phyloP scores from a whole-genome alignment of 768 basidiomycete genomes.

The Pisolithus albus region DNA sequence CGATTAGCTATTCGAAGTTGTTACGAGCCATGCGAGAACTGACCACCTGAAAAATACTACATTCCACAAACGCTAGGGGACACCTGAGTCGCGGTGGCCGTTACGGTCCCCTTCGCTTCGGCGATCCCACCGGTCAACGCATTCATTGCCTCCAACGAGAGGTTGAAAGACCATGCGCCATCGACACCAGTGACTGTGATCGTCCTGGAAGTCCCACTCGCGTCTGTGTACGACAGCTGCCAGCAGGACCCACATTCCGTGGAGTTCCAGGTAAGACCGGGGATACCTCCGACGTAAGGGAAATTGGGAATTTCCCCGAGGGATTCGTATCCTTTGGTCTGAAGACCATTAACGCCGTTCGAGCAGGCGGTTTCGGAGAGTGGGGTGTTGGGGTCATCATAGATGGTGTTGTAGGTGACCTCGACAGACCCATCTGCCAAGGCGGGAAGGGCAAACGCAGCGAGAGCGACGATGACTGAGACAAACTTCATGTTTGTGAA shows the following conservation, averaged over 20 bases:
- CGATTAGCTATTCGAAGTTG: no score
- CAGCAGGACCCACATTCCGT: slow-evolving; percentile 55
- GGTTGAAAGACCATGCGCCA: slow-evolving; percentile 36
- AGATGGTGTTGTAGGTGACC: slow-evolving; percentile 32
- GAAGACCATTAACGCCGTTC: slow-evolving; percentile 28
- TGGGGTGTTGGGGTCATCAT: slow-evolving; percentile 23
- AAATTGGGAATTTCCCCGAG: slow-evolving; percentile 28
- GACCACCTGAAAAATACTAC: no score
- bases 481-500: slow-evolving; percentile 16
- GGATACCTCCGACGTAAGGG: slow-evolving; percentile 26
- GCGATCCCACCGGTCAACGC: slow-evolving; percentile 35
- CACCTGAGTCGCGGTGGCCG: slow-evolving; percentile 39
- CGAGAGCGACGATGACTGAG: slow-evolving; percentile 3
- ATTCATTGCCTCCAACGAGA: slow-evolving; percentile 31
- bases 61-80: slow-evolving; percentile 33
- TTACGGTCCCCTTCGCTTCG: slow-evolving; percentile 37
- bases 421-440: slow-evolving; percentile 28
- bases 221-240: slow-evolving; percentile 42
- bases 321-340: slow-evolving; percentile 25
- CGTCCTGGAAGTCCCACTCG: slow-evolving; percentile 25
- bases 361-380: slow-evolving; percentile 31
- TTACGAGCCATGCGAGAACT: no score
- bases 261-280: slow-evolving; percentile 36
- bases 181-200: slow-evolving; percentile 50
- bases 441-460: slow-evolving; percentile 13